Evolutionary conservation across 2,329 filamentous ascomycete genomes (phyloP).

Genomic region (Berkeleyomyces rouxiae): DNA sequence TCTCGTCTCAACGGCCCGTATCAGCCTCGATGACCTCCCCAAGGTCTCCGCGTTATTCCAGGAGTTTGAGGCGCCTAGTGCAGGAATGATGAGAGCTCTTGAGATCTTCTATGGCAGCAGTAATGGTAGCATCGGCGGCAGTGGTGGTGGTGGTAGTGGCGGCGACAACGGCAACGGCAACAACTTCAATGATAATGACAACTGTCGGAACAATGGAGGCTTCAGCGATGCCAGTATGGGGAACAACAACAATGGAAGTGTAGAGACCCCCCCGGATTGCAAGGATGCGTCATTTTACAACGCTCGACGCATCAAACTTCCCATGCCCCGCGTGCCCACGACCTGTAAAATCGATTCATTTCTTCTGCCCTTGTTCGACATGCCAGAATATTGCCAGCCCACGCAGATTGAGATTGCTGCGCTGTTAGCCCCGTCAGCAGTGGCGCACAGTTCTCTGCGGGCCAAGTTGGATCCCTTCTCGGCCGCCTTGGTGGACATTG

Average conservation of each 20-base stretch:
- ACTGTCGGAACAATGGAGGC: not conserved
- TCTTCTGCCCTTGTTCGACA: constrained; percentile 7
- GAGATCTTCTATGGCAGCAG: constrained; percentile 4
- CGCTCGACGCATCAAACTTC: constrained; percentile 1
- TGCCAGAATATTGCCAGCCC: constrained; percentile 1
- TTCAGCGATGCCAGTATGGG: not conserved
- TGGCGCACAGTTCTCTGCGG: constrained; percentile 2
- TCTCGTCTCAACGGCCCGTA: constrained; percentile 2
- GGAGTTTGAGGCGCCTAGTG: constrained; percentile 9
- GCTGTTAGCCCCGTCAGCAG: constrained; percentile 1
- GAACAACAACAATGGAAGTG: not conserved
- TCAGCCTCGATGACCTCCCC: constrained; percentile 1
- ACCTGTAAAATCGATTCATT: constrained; percentile 11
- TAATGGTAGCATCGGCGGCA: not conserved
- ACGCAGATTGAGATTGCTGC: constrained; percentile 10
- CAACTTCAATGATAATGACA: not conserved
- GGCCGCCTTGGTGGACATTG: constrained; percentile 70
- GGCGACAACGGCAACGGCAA: not conserved
- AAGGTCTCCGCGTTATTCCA: constrained; percentile 2
- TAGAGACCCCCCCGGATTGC: not conserved
- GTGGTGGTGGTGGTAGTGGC: not conserved
- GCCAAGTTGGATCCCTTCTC: constrained; percentile 37
- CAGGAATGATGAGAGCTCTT: constrained; percentile 7
- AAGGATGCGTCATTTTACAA: not conserved
- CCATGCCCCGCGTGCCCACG: constrained; percentile 3